Evolutionary conservation across 441 rosid species (phyloP), one percentile per base, ranked within the genome.

Genomic region (Manihot esculenta): DNA sequence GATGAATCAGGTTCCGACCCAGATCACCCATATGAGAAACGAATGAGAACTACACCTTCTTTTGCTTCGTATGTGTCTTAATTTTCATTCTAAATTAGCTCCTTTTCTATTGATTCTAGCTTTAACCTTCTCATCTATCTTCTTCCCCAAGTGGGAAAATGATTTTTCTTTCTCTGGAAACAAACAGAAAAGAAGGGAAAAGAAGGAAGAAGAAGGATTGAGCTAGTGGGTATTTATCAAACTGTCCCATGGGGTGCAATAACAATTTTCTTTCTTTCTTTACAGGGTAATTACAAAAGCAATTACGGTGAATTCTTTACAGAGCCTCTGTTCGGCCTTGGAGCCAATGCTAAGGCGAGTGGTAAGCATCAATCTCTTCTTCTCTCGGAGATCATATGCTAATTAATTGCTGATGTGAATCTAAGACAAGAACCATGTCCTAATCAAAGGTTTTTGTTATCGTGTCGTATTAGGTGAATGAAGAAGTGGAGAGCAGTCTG

Each of bases 271-370:
- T 69, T 13, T 41, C 1, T 23, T 47, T 21, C 21, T 70, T 71
- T 59, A 54, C 82, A 91, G 97, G 60, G 82, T 87, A 68, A 73
- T 87, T 42, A 79, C 77, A 45, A 85, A 84, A 79, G 83, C 79
- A 17, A 45, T 83, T 11, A 59, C 73, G 82, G 79, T 76, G 62
- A 86, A 83, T 64, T 78, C 79, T 58, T 17, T 85, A 44, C 59
- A 73, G 68, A 66, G 72, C 23, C 48, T 85, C 12, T 79, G 80
- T 47, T 15, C 72, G 24, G 85, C 86, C 72, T 71, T 91, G 55
- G 97, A 87, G 78, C 97, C 97, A 17, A 12, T 87, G 83, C 72
- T 91, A 20, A 79, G 97, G 67, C 84, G 73, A 78, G 97, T 89
- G 87, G 97, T 89, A 84, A 47, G 87, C 42, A 1, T 38, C 42